These are phyloP conservation scores for Phaffia tasmanica DNA, from an alignment of 768 basidiomycete genomes.

Conservation along the genomic window DNA sequence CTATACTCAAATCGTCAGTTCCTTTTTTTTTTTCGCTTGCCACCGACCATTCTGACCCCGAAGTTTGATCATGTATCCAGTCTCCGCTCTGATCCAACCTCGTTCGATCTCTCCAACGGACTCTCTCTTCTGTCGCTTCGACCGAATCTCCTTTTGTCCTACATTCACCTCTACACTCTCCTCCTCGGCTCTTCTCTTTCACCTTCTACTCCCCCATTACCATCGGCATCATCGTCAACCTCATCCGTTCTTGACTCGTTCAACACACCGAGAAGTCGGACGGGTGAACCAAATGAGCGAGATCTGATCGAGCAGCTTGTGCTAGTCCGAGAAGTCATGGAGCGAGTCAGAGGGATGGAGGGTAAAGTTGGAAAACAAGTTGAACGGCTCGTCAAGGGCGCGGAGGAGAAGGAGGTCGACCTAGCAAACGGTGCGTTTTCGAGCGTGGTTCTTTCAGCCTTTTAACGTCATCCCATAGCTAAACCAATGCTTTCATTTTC, in stretches of 20 bases:
- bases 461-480: slow-evolving; percentile 10
- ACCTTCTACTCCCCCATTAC: slow-evolving; percentile 36
- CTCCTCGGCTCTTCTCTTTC: slow-evolving; percentile 37
- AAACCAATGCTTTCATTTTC: slow-evolving; percentile 1
- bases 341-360: slow-evolving; percentile 78
- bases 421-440: slow-evolving; percentile 31
- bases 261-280: slow-evolving; percentile 11
- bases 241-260: slow-evolving; percentile 38
- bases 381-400: slow-evolving; percentile 66
- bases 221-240: slow-evolving; percentile 46
- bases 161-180: slow-evolving; percentile 70
- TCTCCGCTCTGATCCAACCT: slow-evolving; percentile 14
- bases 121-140: slow-evolving; percentile 85
- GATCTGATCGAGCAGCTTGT: slow-evolving; percentile 71
- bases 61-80: neutral
- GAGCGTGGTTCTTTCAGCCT: neutral
- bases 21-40: neutral
- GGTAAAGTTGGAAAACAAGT: slow-evolving; percentile 86
- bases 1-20: slow-evolving; percentile 20
- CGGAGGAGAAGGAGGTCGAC: slow-evolving; percentile 49
- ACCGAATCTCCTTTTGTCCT: slow-evolving; percentile 69
- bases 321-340: slow-evolving; percentile 68
- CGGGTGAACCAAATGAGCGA: slow-evolving; percentile 13
- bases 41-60: neutral
- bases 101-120: slow-evolving; percentile 45